These are phyloP conservation scores for Conoideocrella luteorostrata DNA, from an alignment of 2,329 filamentous ascomycete genomes.

Conservation along the genomic window DNA sequence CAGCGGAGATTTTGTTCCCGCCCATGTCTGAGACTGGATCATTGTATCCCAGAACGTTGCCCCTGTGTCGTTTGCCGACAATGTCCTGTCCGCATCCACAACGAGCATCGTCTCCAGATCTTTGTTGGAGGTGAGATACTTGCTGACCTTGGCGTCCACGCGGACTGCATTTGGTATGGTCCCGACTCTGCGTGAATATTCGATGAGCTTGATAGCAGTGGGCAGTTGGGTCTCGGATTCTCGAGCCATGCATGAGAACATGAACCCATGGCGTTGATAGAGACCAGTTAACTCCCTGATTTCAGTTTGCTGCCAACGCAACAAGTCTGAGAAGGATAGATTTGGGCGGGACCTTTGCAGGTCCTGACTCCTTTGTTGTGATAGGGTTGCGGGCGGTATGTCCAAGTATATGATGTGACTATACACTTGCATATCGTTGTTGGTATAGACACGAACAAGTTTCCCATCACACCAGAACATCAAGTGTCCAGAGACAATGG, in stretches of 20 bases:
- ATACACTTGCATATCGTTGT: slow-evolving; percentile 38
- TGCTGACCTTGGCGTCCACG: slow-evolving; percentile 22
- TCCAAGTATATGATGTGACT: slow-evolving; percentile 56
- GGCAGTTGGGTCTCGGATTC: not conserved
- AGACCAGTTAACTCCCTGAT: slow-evolving; percentile 31
- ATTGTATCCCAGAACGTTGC: slow-evolving; percentile 40
- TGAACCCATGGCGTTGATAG: slow-evolving; percentile 39
- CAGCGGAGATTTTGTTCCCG: slow-evolving; percentile 20
- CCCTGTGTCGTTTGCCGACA: slow-evolving; percentile 44
- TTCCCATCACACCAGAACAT: slow-evolving; percentile 44
- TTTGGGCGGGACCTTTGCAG: slow-evolving; percentile 24
- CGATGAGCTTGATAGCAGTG: slow-evolving; percentile 7
- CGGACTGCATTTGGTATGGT: slow-evolving; percentile 31
- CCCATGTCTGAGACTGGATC: not conserved
- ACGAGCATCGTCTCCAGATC: slow-evolving; percentile 41
- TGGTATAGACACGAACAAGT: slow-evolving; percentile 30
- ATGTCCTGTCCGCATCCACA: slow-evolving; percentile 52
- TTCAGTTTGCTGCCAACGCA: slow-evolving; percentile 43
- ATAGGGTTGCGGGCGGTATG: slow-evolving; percentile 28
- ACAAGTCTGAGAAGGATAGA: slow-evolving; percentile 30
- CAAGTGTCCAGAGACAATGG: slow-evolving; percentile 48
- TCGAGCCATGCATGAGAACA: slow-evolving; percentile 31
- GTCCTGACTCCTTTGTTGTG: slow-evolving; percentile 32
- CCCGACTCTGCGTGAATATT: slow-evolving; percentile 6
- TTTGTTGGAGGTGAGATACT: slow-evolving; percentile 17